Evolutionary conservation across 257 asterid genomes (phyloP).

Genomic region (Scutellaria baicalensis): DNA sequence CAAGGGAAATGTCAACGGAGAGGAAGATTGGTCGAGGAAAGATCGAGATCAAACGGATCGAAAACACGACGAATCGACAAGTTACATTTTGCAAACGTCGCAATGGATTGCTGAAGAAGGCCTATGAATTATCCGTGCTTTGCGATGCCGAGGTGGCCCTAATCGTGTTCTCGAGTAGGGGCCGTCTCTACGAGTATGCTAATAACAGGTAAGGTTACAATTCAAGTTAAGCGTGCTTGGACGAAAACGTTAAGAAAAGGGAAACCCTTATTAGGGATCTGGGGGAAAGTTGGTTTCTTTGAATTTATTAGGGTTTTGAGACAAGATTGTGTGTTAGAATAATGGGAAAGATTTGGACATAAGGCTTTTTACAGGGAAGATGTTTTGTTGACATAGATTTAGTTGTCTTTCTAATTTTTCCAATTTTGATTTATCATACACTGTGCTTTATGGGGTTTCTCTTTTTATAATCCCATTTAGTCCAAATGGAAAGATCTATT

Average conservation of each 20-base stretch:
- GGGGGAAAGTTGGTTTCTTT: not conserved
- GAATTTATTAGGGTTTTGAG: not conserved
- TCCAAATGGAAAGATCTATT: slow-evolving; percentile 43
- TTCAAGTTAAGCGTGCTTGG: not conserved
- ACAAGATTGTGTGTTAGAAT: slow-evolving; percentile 11
- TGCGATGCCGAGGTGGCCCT: slow-evolving; percentile 92
- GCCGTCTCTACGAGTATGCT: slow-evolving; percentile 84
- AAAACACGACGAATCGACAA: slow-evolving; percentile 83
- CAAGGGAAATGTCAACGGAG: slow-evolving; percentile 54
- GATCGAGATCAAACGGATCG: slow-evolving; percentile 88
- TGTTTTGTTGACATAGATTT: slow-evolving; percentile 31
- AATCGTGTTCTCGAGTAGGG: slow-evolving; percentile 75
- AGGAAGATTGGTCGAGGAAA: slow-evolving; percentile 74
- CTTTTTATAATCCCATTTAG: slow-evolving; percentile 38
- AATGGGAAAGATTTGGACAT: slow-evolving; percentile 20
- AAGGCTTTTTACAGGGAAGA: slow-evolving; percentile 20
- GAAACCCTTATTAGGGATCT: not conserved
- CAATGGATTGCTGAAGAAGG: slow-evolving; percentile 74
- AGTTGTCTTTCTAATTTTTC: slow-evolving; percentile 24
- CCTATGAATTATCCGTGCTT: slow-evolving; percentile 82
- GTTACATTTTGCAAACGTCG: slow-evolving; percentile 91
- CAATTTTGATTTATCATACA: slow-evolving; percentile 26
- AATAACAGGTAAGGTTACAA: slow-evolving; percentile 49
- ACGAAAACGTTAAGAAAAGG: no score
- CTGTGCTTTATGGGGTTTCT: slow-evolving; percentile 26